phyloP scores from a whole-genome alignment of 2,329 filamentous ascomycete species.

The Dactylellina haptotyla region DNA sequence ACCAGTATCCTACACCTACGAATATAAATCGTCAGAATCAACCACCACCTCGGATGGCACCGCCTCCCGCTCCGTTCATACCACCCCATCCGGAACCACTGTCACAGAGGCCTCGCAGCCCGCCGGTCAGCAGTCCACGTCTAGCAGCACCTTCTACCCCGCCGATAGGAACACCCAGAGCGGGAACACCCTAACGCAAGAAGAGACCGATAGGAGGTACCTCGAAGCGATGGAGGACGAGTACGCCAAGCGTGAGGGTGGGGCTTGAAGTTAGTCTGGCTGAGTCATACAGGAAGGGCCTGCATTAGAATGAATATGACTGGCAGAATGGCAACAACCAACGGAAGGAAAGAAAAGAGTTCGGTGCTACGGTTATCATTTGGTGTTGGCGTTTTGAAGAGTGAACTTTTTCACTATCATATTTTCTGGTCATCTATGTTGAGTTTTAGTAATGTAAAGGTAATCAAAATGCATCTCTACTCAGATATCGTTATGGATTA shows the following conservation, averaged over 20 bases:
- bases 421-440: no score
- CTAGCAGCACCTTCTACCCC: constrained; percentile 8
- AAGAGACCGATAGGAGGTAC: constrained; percentile 44
- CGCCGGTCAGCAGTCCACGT: constrained; percentile 3
- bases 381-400: neutral
- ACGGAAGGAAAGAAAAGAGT: neutral
- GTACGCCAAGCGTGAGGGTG: constrained; percentile 51
- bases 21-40: constrained; percentile 34
- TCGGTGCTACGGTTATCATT: neutral
- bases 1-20: constrained; percentile 41
- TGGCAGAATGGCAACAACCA: no score
- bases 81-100: constrained; percentile 39
- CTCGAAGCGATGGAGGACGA: constrained; percentile 53
- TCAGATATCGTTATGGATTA: no score
- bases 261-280: constrained; percentile 18
- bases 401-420: neutral
- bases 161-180: neutral
- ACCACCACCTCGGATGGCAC: constrained; percentile 22
- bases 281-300: neutral
- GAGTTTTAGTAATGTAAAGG: no score
- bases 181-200: no score
- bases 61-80: constrained; percentile 41
- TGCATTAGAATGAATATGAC: no score
- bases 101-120: constrained; percentile 28
- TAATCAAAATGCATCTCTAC: no score